Conservation (phyloP, 139 green algal species). For the Desmodesmus armatus region DNA sequence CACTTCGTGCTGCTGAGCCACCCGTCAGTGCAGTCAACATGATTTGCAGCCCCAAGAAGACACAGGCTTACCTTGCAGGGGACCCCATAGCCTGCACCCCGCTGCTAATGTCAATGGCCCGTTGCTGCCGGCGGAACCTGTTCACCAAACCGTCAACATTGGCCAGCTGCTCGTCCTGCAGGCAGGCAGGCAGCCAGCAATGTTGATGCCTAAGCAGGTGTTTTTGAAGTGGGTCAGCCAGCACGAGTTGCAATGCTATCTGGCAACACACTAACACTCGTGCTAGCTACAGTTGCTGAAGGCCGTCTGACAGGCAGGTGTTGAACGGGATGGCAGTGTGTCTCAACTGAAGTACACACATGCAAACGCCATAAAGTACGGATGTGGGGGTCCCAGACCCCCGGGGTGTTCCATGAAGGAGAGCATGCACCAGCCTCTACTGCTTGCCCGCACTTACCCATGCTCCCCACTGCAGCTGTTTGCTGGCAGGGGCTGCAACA, state of each 20-base stretch:
- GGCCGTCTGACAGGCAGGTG: neutral
- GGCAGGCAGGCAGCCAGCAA: neutral
- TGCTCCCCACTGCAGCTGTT: neutral
- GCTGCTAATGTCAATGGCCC: too few species aligned
- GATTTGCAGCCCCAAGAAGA: too few species aligned
- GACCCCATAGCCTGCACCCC: too few species aligned
- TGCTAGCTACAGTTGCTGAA: neutral
- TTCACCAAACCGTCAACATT: conserved; percentile 19
- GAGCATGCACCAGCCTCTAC: neutral
- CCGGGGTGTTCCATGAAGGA: too few species aligned
- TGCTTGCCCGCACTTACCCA: neutral
- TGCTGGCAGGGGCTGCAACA: neutral
- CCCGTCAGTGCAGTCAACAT: too few species aligned
- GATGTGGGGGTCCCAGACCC: too few species aligned
- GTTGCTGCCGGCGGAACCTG: too few species aligned
- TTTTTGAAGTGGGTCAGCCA: neutral
- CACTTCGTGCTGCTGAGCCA: too few species aligned
- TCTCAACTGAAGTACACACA: neutral
- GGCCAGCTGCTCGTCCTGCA: conserved; percentile 27
- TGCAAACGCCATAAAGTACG: neutral
- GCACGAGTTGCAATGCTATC: neutral
- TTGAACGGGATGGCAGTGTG: neutral
- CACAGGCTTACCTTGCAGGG: too few species aligned
- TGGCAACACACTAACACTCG: neutral
- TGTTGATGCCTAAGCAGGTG: neutral